phyloP scores from a whole-genome alignment of 805 yeast genomes.

The Kuraishia hungarica region DNA sequence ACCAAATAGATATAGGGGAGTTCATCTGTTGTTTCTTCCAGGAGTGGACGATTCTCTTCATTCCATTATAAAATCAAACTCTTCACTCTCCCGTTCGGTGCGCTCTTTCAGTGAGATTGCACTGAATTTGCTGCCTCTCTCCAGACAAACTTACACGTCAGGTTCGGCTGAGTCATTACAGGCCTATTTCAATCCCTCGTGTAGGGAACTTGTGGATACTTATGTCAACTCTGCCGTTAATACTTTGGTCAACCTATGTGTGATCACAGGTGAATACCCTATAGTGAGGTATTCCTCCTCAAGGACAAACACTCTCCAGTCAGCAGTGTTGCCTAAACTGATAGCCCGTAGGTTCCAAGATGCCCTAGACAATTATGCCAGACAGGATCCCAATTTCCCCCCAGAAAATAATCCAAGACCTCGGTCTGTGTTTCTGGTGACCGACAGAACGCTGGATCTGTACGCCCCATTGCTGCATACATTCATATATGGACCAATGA shows the following conservation, averaged over 20 bases:
- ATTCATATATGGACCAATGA: conserved; percentile 87
- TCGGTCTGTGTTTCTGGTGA: conserved; percentile 62
- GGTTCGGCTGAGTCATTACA: conserved; percentile 55
- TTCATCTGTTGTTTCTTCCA: conserved; percentile 68
- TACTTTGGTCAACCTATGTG: conserved; percentile 63
- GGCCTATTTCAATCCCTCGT: conserved; percentile 58
- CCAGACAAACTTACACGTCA: conserved; percentile 65
- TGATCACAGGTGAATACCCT: conserved; percentile 83
- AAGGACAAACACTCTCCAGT: conserved; percentile 38
- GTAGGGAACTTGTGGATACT: conserved; percentile 49
- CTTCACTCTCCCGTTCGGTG: conserved; percentile 12
- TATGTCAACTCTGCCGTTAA: conserved; percentile 54
- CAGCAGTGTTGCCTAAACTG: conserved; percentile 54
- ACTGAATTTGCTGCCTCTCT: conserved; percentile 55
- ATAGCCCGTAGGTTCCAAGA: conserved; percentile 67
- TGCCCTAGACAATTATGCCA: conserved; percentile 66
- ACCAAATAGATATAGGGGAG: conserved; percentile 67
- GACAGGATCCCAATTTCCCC: conserved; percentile 59
- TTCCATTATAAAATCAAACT: conserved; percentile 9
- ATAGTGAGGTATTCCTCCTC: conserved; percentile 66
- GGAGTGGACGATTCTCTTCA: conserved; percentile 25
- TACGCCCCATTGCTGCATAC: conserved; percentile 83
- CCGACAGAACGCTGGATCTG: conserved; percentile 80
- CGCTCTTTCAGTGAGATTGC: conserved; percentile 22
- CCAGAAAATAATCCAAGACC: conserved; percentile 43